Conservation (phyloP, 805 yeast genomes). For the Candida broadrunensis region DNA sequence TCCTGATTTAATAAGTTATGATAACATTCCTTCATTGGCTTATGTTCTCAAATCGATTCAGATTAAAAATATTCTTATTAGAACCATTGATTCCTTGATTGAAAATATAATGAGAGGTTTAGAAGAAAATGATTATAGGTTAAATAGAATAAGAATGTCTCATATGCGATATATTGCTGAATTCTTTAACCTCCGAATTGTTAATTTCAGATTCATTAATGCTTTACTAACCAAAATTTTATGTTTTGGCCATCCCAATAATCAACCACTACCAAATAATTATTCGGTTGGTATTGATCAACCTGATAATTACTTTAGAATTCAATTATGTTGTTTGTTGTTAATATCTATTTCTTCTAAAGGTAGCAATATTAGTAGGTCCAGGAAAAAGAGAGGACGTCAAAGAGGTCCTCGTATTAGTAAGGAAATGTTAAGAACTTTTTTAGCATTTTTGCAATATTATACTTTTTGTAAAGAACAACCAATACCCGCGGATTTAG, state of each 20-base stretch:
- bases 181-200: slow-evolving; percentile 45
- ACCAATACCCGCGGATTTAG: slow-evolving; percentile 63
- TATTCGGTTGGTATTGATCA: slow-evolving; percentile 49
- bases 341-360: slow-evolving; percentile 11
- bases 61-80: slow-evolving; percentile 39
- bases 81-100: slow-evolving; percentile 57
- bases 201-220: slow-evolving; percentile 45
- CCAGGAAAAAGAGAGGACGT: slow-evolving; percentile 3
- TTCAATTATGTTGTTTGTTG: slow-evolving; percentile 46
- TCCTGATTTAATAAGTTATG: slow-evolving; percentile 63
- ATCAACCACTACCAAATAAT: slow-evolving; percentile 51
- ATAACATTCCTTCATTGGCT: slow-evolving; percentile 50
- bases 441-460: slow-evolving; percentile 66
- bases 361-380: slow-evolving; percentile 1
- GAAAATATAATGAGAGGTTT: slow-evolving; percentile 67
- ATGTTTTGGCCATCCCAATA: slow-evolving; percentile 62
- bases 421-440: slow-evolving; percentile 18
- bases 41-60: slow-evolving; percentile 31
- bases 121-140: slow-evolving; percentile 59
- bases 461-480: slow-evolving; percentile 59
- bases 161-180: slow-evolving; percentile 60
- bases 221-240: slow-evolving; percentile 56
- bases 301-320: slow-evolving; percentile 68
- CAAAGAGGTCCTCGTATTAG: slow-evolving; percentile 3
- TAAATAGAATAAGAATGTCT: slow-evolving; percentile 60